These are phyloP conservation scores for Exophiala dermatitidis DNA, from an alignment of 2,329 filamentous ascomycete species.

Conservation along the genomic window DNA sequence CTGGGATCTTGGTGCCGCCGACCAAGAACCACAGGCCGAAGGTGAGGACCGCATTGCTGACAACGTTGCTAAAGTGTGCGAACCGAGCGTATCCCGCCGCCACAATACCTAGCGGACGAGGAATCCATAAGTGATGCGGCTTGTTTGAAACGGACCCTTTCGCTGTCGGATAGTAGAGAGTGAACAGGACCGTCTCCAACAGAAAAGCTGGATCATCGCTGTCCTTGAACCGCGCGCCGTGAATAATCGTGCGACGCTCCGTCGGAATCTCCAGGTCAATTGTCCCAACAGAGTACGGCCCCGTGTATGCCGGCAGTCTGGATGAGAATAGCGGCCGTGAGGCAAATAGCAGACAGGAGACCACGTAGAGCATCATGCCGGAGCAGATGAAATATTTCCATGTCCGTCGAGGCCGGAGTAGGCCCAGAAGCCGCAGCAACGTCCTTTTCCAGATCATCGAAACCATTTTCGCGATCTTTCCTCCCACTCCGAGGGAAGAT, in stretches of 20 bases:
- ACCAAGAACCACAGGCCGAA: slow-evolving; percentile 21
- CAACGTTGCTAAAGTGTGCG: slow-evolving; percentile 25
- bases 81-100: slow-evolving; percentile 25
- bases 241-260: slow-evolving; percentile 16
- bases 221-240: slow-evolving; percentile 21
- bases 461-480: slow-evolving; percentile 2
- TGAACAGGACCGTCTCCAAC: slow-evolving; percentile 27
- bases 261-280: slow-evolving; percentile 25
- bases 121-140: slow-evolving; percentile 25
- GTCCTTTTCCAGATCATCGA: slow-evolving; percentile 15
- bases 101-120: slow-evolving; percentile 20
- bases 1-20: slow-evolving; percentile 25
- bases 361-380: slow-evolving; percentile 14
- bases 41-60: slow-evolving; percentile 24
- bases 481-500: no score
- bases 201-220: slow-evolving; percentile 20
- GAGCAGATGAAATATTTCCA: slow-evolving; percentile 23
- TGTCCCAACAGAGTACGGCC: slow-evolving; percentile 24
- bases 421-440: slow-evolving; percentile 1
- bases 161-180: slow-evolving; percentile 25
- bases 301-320: slow-evolving; percentile 23
- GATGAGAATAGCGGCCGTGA: slow-evolving; percentile 22
- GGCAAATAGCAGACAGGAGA: slow-evolving; percentile 20
- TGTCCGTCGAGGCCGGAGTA: slow-evolving; percentile 15
- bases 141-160: slow-evolving; percentile 15